Evolutionary conservation across 2,329 filamentous ascomycete species (phyloP).

Genomic region (Cladosporium sp.): DNA sequence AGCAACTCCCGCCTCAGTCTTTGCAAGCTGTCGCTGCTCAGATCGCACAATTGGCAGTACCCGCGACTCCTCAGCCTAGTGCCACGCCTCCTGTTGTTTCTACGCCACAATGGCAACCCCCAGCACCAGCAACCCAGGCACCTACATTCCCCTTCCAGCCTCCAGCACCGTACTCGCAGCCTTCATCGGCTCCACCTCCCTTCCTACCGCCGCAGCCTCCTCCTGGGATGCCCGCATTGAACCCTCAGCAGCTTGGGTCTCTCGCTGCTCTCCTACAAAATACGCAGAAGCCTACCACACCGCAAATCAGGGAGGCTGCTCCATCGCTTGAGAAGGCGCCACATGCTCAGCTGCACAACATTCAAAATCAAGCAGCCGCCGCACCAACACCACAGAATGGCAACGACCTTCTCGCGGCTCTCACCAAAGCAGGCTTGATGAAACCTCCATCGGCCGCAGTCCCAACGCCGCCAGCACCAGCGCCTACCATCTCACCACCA

Average conservation of each 20-base stretch:
- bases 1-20: slow-evolving; percentile 61
- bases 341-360: slow-evolving; percentile 28
- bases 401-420: slow-evolving; percentile 27
- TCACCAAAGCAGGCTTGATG: slow-evolving; percentile 27
- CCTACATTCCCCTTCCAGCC: slow-evolving; percentile 24
- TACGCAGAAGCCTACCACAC: slow-evolving; percentile 33
- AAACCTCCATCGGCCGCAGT: slow-evolving; percentile 13
- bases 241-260: slow-evolving; percentile 20
- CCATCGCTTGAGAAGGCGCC: slow-evolving; percentile 27
- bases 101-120: slow-evolving; percentile 28
- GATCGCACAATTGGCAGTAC: slow-evolving; percentile 48
- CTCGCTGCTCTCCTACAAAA: slow-evolving; percentile 30
- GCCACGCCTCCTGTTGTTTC: slow-evolving; percentile 19
- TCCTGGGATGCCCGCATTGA: slow-evolving; percentile 15
- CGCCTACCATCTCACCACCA: neutral
- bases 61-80: slow-evolving; percentile 13
- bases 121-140: slow-evolving; percentile 16
- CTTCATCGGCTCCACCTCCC: slow-evolving; percentile 22
- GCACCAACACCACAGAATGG: slow-evolving; percentile 20
- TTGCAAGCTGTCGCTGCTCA: slow-evolving; percentile 69
- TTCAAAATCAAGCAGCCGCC: slow-evolving; percentile 26
- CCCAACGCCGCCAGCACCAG: neutral
- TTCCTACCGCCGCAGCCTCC: slow-evolving; percentile 20
- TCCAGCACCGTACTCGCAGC: slow-evolving; percentile 27
- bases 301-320: slow-evolving; percentile 31